A percentile compares a stretch with the other conserved stretches of the same genome.
phyloP scores from a whole-genome alignment of 2,329 filamentous ascomycete species.

The Trichophaea hybrida region DNA sequence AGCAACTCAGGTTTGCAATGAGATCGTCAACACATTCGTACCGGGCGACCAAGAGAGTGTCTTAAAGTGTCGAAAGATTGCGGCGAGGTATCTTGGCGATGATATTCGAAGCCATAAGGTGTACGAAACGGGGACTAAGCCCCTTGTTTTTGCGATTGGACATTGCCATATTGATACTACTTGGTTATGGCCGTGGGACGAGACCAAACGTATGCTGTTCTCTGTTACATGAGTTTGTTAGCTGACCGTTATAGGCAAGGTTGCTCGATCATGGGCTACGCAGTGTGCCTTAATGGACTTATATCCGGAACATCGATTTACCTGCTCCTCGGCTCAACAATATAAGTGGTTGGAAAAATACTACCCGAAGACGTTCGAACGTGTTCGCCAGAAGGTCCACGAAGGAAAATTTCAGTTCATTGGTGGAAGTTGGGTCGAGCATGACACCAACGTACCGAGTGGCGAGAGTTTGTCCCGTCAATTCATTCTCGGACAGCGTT shows the following conservation, averaged over 20 bases:
- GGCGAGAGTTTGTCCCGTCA: conserved; percentile 88
- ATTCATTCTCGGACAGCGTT: conserved; percentile 82
- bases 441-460: conserved; percentile 94
- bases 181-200: conserved; percentile 97
- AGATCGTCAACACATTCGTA: conserved; percentile 82
- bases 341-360: conserved; percentile 91
- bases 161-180: conserved; percentile 86
- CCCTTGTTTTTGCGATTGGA: conserved; percentile 75
- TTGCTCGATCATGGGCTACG: conserved; percentile 89
- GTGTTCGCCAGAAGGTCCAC: conserved; percentile 81
- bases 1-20: conserved; percentile 67
- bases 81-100: conserved; percentile 65
- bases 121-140: conserved; percentile 59
- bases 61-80: conserved; percentile 65
- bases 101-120: conserved; percentile 71
- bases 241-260: conserved; percentile 42
- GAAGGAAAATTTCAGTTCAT: conserved; percentile 87
- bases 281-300: conserved; percentile 91
- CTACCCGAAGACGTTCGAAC: conserved; percentile 77
- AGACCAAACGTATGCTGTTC: conserved; percentile 57
- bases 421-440: conserved; percentile 96
- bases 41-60: conserved; percentile 66
- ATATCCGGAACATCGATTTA: conserved; percentile 86
- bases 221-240: neutral
- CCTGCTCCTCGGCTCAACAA: conserved; percentile 87